phyloP scores from a whole-genome alignment of 495 filamentous ascomycete genomes.

The Xylaria grammica region DNA sequence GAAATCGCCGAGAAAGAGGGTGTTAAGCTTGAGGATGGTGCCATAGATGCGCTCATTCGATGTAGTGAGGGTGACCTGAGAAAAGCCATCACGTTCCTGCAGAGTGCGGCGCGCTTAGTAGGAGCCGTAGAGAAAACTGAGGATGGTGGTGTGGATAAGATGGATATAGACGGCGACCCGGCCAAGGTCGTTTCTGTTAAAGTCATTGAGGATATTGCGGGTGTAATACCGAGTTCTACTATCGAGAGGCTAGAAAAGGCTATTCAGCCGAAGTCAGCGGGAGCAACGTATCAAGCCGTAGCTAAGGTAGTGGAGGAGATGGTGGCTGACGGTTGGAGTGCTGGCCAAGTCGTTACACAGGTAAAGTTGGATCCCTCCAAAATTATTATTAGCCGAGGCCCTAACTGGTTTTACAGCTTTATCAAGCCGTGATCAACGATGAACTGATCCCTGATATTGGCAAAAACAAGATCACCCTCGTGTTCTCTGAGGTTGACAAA shows the following conservation, averaged over 20 bases:
- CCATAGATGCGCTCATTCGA: slow-evolving; percentile 78
- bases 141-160: slow-evolving; percentile 55
- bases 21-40: slow-evolving; percentile 75
- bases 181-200: slow-evolving; percentile 69
- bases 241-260: slow-evolving; percentile 73
- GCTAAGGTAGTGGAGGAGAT: slow-evolving; percentile 82
- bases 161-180: slow-evolving; percentile 62
- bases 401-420: slow-evolving; percentile 63
- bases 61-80: slow-evolving; percentile 93
- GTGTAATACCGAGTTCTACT: slow-evolving; percentile 79
- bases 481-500: slow-evolving; percentile 94
- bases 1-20: slow-evolving; percentile 81
- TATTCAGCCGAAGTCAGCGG: slow-evolving; percentile 73
- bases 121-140: slow-evolving; percentile 57
- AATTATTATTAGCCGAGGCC: neutral
- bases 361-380: slow-evolving; percentile 46
- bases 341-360: slow-evolving; percentile 83
- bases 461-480: slow-evolving; percentile 87
- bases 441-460: slow-evolving; percentile 80
- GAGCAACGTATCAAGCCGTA: slow-evolving; percentile 72
- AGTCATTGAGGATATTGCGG: slow-evolving; percentile 92
- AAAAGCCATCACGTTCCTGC: slow-evolving; percentile 94
- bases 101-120: slow-evolving; percentile 83
- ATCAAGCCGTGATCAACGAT: slow-evolving; percentile 80
- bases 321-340: slow-evolving; percentile 98